Percentiles rank a stretch among this genome's conserved stretches.
Evolutionary conservation across 257 asterid genomes (phyloP).

Genomic region (Solanum megistacrolobum): DNA sequence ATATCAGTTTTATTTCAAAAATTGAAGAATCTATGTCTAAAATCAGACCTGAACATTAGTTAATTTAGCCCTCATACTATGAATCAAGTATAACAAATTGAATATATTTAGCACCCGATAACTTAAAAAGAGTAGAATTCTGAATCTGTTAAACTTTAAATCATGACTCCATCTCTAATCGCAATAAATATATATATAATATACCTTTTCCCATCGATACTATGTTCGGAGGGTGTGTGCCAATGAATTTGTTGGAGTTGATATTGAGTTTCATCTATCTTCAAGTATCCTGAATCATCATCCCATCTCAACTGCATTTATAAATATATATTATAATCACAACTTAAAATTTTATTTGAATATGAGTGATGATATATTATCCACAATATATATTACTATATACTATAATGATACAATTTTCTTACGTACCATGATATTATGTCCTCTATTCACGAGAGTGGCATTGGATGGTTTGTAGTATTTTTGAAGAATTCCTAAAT

Average conservation of each 20-base stretch:
- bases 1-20: not conserved
- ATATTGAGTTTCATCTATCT: slow-evolving; percentile 37
- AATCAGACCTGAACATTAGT: not conserved
- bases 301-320: slow-evolving; percentile 47
- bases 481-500: slow-evolving; percentile 33
- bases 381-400: not conserved
- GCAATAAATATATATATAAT: no score
- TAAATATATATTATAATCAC: not conserved
- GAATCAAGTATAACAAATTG: not conserved
- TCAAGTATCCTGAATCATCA: slow-evolving; percentile 29
- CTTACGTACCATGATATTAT: slow-evolving; percentile 63
- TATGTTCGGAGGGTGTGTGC: slow-evolving; percentile 66
- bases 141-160: no score
- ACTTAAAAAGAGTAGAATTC: not conserved
- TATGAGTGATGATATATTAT: not conserved
- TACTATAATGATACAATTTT: not conserved
- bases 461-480: slow-evolving; percentile 42
- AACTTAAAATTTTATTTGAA: not conserved
- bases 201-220: slow-evolving; percentile 42
- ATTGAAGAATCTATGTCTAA: not conserved
- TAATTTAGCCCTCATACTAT: fast-evolving
- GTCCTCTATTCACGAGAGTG: slow-evolving; percentile 63
- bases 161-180: not conserved
- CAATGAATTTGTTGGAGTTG: slow-evolving; percentile 46
- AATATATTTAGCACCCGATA: not conserved